A percentile compares a stretch with the other conserved stretches of the same genome.
Evolutionary conservation across 2,329 filamentous ascomycete genomes (phyloP).

Genomic region (Aspergillus pseudoglaucus): DNA sequence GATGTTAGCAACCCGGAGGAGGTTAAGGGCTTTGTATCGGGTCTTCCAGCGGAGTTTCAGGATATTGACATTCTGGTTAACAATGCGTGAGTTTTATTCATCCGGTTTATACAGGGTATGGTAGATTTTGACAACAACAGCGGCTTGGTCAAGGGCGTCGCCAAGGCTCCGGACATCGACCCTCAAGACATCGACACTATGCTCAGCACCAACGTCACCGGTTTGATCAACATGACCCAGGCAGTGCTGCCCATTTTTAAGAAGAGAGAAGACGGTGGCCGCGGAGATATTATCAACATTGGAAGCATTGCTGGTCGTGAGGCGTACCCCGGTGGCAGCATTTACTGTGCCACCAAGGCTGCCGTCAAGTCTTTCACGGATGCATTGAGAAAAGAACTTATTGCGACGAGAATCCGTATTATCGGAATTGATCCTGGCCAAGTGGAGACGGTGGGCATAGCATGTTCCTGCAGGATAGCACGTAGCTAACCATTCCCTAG

Average conservation of each 20-base stretch:
- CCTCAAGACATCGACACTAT: constrained; percentile 78
- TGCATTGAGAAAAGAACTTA: constrained; percentile 71
- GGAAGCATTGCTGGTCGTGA: constrained; percentile 88
- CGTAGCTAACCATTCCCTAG: constrained; percentile 28
- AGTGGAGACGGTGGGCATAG: constrained; percentile 66
- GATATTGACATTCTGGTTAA: constrained; percentile 88
- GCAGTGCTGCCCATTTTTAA: constrained; percentile 78
- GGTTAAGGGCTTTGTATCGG: constrained; percentile 64
- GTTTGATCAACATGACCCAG: constrained; percentile 95
- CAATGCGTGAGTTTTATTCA: constrained; percentile 93
- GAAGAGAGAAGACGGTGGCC: constrained; percentile 59
- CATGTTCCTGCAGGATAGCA: background rate
- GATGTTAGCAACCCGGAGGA: constrained; percentile 78
- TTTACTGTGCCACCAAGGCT: constrained; percentile 91
- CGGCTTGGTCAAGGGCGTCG: constrained; percentile 82
- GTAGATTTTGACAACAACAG: constrained; percentile 49
- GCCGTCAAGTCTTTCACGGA: constrained; percentile 82
- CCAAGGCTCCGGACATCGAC: constrained; percentile 74
- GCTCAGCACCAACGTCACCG: constrained; percentile 90
- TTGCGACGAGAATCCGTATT: constrained; percentile 70
- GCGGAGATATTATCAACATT: constrained; percentile 92
- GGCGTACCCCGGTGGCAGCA: constrained; percentile 74
- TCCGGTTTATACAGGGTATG: too few relatives aligned
- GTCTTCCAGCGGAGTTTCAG: constrained; percentile 72
- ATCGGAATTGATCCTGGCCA: constrained; percentile 89